phyloP scores from a whole-genome alignment of 805 yeast species.

The Kazachstania martiniae region DNA sequence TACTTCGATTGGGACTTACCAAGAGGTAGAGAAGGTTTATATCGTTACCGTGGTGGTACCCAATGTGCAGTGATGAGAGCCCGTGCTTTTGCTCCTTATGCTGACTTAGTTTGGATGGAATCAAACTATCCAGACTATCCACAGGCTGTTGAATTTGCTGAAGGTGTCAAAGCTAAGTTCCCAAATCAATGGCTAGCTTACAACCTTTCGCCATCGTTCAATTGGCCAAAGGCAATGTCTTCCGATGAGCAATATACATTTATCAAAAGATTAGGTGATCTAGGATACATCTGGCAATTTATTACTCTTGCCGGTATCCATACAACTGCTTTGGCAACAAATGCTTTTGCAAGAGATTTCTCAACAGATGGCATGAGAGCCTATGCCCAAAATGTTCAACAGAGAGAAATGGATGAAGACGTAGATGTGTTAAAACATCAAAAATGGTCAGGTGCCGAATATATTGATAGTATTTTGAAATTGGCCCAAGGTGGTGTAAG shows the following conservation, averaged over 20 bases:
- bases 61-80: constrained; percentile 97
- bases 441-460: constrained; percentile 98
- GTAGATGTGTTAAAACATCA: constrained; percentile 97
- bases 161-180: constrained; percentile 68
- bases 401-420: constrained; percentile 74
- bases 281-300: constrained; percentile 96
- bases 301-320: constrained; percentile 96
- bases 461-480: constrained; percentile 81
- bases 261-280: constrained; percentile 71
- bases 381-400: constrained; percentile 80
- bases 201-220: constrained; percentile 93
- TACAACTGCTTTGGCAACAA: constrained; percentile 87
- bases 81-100: constrained; percentile 87
- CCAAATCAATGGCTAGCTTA: constrained; percentile 96
- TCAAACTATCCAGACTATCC: constrained; percentile 86
- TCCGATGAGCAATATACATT: constrained; percentile 81
- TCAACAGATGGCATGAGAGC: constrained; percentile 88
- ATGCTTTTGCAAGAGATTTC: constrained; percentile 71
- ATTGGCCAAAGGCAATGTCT: constrained; percentile 94
- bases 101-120: constrained; percentile 98
- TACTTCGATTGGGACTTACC: constrained; percentile 93
- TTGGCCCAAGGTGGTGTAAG: constrained; percentile 90
- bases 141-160: constrained; percentile 92
- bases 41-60: constrained; percentile 92
- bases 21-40: constrained; percentile 93